A percentile compares a stretch with the other conserved stretches of the same genome.
phyloP scores from a whole-genome alignment of 306 rosid genomes.

The Castanospermum australe region DNA sequence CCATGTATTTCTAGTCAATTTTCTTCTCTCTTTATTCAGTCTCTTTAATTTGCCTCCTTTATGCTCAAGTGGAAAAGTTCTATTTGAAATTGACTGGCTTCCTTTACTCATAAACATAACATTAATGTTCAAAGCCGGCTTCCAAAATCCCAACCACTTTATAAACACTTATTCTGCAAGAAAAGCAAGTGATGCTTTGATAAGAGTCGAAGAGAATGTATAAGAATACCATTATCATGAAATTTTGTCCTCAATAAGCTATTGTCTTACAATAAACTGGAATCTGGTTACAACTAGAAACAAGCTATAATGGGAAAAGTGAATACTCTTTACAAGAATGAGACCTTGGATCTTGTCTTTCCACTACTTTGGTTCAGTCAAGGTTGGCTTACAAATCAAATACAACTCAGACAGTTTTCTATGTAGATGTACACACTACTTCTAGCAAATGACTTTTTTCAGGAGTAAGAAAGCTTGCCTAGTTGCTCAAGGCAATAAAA shows the following conservation, averaged over 20 bases:
- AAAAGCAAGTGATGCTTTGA: not conserved
- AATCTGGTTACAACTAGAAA: not conserved
- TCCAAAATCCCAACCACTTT: not conserved
- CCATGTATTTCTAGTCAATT: not conserved
- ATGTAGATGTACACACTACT: too few species aligned
- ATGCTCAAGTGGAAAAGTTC: not conserved
- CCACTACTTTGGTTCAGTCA: not conserved
- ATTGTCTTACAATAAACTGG: not conserved
- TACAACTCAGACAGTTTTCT: too few species aligned
- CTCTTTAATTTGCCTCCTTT: not conserved
- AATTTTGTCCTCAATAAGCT: not conserved
- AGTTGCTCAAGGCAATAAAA: too few species aligned
- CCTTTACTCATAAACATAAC: not conserved
- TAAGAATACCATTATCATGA: not conserved
- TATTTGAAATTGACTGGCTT: not conserved
- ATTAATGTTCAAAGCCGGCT: not conserved
- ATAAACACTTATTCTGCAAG: not conserved
- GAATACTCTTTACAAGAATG: not conserved
- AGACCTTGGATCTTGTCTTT: not conserved
- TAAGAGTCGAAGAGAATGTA: not conserved
- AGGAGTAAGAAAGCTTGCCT: too few species aligned
- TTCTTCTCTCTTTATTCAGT: not conserved
- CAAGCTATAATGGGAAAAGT: not conserved
- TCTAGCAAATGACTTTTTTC: too few species aligned
- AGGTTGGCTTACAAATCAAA: too few species aligned